These are phyloP conservation scores for Acaromyces ingoldii DNA, from an alignment of 1,284 basidiomycete species.

Conservation along the genomic window DNA sequence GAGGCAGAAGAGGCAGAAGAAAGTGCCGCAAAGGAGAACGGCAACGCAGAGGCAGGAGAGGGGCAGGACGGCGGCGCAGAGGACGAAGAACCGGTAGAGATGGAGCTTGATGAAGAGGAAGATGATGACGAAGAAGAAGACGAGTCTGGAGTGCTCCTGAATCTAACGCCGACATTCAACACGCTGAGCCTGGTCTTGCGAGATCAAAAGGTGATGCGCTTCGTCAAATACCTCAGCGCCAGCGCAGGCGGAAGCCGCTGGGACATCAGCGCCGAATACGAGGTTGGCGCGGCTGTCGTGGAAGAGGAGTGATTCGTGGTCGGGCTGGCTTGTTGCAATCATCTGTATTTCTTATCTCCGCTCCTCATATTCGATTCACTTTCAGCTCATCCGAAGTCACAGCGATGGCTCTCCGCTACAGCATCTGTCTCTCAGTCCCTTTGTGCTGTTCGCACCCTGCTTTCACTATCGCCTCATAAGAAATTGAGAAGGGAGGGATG, in stretches of 20 bases:
- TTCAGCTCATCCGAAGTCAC: too few relatives aligned
- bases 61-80: slow-evolving; percentile 53
- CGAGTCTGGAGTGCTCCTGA: slow-evolving; percentile 79
- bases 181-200: slow-evolving; percentile 80
- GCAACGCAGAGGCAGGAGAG: slow-evolving; percentile 27
- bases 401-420: too few relatives aligned
- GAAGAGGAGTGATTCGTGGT: too few relatives aligned
- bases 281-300: slow-evolving; percentile 39
- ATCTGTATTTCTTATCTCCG: too few relatives aligned
- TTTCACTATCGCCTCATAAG: too few relatives aligned
- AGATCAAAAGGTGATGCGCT: slow-evolving; percentile 68
- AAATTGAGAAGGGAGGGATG: too few relatives aligned
- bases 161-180: slow-evolving; percentile 86
- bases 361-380: too few relatives aligned
- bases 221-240: slow-evolving; percentile 48
- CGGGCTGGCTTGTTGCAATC: too few relatives aligned
- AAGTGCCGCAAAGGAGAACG: slow-evolving; percentile 11
- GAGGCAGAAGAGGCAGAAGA: slow-evolving; percentile 25
- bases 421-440: too few relatives aligned
- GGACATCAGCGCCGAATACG: slow-evolving; percentile 47
- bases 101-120: slow-evolving; percentile 48
- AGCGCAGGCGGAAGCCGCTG: slow-evolving; percentile 45
- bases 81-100: slow-evolving; percentile 45
- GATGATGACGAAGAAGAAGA: slow-evolving; percentile 56
- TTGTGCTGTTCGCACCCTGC: too few relatives aligned